Percentiles rank a stretch among this genome's conserved stretches.
Evolutionary conservation across 352 stramenopile genomes (phyloP).

Genomic region (Elongisporangium anandrum): DNA sequence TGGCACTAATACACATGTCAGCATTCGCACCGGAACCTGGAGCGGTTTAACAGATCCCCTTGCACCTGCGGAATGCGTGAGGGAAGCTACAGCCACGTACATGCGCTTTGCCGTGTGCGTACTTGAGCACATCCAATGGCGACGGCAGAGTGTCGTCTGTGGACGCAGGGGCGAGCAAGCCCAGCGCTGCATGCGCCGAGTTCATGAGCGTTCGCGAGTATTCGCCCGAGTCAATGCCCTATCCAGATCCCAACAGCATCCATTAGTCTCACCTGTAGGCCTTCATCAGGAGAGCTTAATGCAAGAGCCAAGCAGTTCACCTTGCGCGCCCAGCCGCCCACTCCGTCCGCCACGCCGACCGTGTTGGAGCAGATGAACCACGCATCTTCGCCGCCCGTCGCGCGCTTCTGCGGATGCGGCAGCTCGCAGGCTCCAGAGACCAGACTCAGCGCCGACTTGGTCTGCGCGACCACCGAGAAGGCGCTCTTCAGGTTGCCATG

Average conservation of each 20-base stretch:
- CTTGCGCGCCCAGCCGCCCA: conserved; percentile 84
- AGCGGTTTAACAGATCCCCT: conserved; percentile 1
- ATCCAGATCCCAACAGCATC: not conserved
- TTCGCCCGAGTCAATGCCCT: conserved; percentile 85
- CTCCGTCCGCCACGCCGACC: conserved; percentile 82
- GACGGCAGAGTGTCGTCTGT: conserved; percentile 27
- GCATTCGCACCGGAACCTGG: not conserved
- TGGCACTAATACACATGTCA: conserved; percentile 30
- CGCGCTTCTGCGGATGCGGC: conserved; percentile 80
- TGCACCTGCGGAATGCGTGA: not conserved
- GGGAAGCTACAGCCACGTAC: conserved; percentile 18
- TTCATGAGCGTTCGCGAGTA: conserved; percentile 85
- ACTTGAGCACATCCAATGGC: conserved; percentile 63
- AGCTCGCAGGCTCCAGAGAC: conserved; percentile 68
- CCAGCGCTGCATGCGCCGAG: conserved; percentile 29
- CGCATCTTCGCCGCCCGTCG: conserved; percentile 81
- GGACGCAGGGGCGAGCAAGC: conserved; percentile 2
- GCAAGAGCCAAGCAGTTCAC: conserved; percentile 12
- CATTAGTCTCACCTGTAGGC: not conserved
- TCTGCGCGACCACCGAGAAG: conserved; percentile 19
- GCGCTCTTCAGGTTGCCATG: not conserved
- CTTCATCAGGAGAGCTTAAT: not conserved
- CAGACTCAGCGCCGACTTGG: conserved; percentile 29
- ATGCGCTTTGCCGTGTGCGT: conserved; percentile 60
- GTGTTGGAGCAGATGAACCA: conserved; percentile 78